These are phyloP conservation scores for Eucalyptus cladocalyx DNA, from an alignment of 345 rosid species.

Conservation along the genomic window DNA sequence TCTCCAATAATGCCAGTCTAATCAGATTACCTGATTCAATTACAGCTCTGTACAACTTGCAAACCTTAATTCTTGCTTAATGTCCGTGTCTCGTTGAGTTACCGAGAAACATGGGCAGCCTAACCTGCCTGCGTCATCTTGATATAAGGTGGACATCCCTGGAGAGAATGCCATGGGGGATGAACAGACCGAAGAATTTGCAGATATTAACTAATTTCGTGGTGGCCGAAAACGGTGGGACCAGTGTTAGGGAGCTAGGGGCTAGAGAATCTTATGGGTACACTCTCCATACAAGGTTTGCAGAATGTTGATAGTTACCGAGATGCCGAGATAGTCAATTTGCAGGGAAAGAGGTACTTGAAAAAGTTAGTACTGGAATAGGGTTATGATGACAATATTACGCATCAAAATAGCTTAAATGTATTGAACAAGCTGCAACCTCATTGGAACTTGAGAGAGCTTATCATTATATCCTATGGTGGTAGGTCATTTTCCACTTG, in stretches of 20 bases:
- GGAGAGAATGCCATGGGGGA: not conserved
- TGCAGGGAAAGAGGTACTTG: conserved; percentile 10
- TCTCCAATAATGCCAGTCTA: not conserved
- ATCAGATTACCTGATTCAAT: not conserved
- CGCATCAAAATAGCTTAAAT: not conserved
- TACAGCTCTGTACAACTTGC: not conserved
- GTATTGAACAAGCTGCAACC: conserved; percentile 30
- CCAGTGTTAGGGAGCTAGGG: not conserved
- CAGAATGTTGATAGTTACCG: not conserved
- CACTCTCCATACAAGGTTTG: not conserved
- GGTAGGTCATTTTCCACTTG: conserved; percentile 21
- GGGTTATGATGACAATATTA: not conserved
- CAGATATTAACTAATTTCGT: not conserved
- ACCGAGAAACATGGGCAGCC: not conserved
- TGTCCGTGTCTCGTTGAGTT: not conserved
- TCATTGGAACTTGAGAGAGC: conserved; percentile 10
- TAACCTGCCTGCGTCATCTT: conserved; percentile 5
- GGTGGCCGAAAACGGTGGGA: not conserved
- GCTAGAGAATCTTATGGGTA: conserved; percentile 2
- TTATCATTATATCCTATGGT: conserved; percentile 12
- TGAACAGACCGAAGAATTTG: not conserved
- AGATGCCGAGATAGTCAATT: not conserved
- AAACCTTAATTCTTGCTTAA: conserved; percentile 1
- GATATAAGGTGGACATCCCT: not conserved
- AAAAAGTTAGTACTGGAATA: conserved; percentile 15